A percentile compares a stretch with the other conserved stretches of the same genome.
Conservation (phyloP, 2,329 filamentous ascomycete genomes). For the Beauveria rudraprayagi region DNA sequence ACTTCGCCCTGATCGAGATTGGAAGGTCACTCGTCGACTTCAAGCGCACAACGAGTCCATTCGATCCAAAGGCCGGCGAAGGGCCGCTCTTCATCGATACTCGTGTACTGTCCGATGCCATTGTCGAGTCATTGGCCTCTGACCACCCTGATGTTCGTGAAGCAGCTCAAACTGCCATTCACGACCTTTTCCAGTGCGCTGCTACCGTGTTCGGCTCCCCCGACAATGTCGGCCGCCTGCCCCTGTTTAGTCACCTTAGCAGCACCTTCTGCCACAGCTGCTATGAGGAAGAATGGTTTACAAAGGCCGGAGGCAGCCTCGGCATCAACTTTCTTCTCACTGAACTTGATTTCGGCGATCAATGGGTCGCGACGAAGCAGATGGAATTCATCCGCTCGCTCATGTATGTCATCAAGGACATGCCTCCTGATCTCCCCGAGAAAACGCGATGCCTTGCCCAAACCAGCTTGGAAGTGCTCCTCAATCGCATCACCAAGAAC, state of each 20-base stretch:
- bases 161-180: constrained; percentile 70
- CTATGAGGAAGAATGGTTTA: constrained; percentile 97
- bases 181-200: constrained; percentile 69
- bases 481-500: constrained; percentile 70
- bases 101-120: constrained; percentile 78
- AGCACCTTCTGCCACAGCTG: constrained; percentile 88
- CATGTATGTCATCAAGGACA: constrained; percentile 96
- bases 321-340: constrained; percentile 86
- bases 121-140: constrained; percentile 83
- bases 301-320: constrained; percentile 84
- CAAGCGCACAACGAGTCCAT: constrained; percentile 68
- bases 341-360: constrained; percentile 73
- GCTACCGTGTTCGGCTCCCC: constrained; percentile 70
- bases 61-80: constrained; percentile 79
- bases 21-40: constrained; percentile 74
- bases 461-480: constrained; percentile 70
- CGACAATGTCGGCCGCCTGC: constrained; percentile 63
- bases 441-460: constrained; percentile 79
- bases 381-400: constrained; percentile 85
- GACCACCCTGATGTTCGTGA: constrained; percentile 75
- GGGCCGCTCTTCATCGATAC: constrained; percentile 81
- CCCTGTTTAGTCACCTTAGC: constrained; percentile 77
- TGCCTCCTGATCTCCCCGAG: constrained; percentile 87
- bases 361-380: constrained; percentile 76
- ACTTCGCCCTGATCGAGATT: constrained; percentile 85